Evolutionary conservation across 768 basidiomycete species (phyloP), one percentile per base, ranked within the genome.

Genomic region (Leccinum uliginosum): DNA sequence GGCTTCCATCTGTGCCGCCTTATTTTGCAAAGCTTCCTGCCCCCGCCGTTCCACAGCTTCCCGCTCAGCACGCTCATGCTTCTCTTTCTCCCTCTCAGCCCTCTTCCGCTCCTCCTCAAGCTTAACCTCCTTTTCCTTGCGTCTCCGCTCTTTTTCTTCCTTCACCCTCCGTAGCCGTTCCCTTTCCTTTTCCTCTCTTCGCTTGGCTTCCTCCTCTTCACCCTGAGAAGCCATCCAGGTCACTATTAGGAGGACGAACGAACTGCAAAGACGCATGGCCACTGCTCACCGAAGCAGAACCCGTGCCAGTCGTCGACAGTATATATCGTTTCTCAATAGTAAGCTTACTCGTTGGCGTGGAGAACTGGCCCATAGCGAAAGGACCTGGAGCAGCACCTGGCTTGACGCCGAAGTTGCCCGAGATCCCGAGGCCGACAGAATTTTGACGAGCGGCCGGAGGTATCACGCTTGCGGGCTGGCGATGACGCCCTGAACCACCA

Each of bases 291-390:
- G 86, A 84, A 17, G 82, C 75, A 8, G 85, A 79, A 35, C 89
- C 81, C 12, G 57, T 61, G 15, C 70, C 66, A 1, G 70, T 74
- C 3, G 0, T 35, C 34, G 12, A 32, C 4, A 81, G 71, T 0
- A 72, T 32, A 29, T 83, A 90, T 1, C 87, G 83, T 52, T 90
- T 86, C 35, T 88, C 85, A 65, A 85, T 87, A 51, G 79, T 82
- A 57, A 86, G 78, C 69, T 87, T 87, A 60, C 71, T 64, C 1
- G 74, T 74, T 19, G 76, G 66, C 0, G 84, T 80, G 0, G 76
- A 73, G 67, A 89, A 89, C 59, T 86, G 79, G 52, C 87, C 88
- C 86, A 89, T 90, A 17, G 72, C 66, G 64, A 78, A 76, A 15
- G 71, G 55, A 58, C 59, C 24, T 17, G 63, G 63, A 9, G 35